Base-by-base conservation (phyloP, 1,284 basidiomycete genomes). In the Malassezia caprae region DNA sequence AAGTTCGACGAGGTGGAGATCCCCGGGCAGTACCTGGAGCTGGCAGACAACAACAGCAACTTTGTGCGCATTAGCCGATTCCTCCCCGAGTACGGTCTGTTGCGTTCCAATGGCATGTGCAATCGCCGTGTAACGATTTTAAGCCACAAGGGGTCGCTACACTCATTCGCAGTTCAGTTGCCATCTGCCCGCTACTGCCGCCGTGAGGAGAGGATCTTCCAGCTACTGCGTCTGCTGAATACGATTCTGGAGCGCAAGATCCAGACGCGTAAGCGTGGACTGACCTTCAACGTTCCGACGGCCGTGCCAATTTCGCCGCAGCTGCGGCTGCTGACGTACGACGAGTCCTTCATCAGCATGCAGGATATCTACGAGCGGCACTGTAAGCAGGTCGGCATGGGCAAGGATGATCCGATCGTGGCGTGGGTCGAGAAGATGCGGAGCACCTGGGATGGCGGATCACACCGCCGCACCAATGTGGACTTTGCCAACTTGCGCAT, bases 1-100 rank as follows among this genome's bases (percentile, higher is more conserved):
- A 96, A 93, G 76, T 91, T 96, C 55, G 94, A 98, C 67, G 94
- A 98, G 64, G 89, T 99, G 48, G 94, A 99, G 75, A 84, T 99
- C 52, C 94, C 94, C 19, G 94, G 94, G 8, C 94, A 99, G 76
- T 99, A 99, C 70, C 86, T 91, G 0, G 55, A 58, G 46, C 45
- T 69, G 72, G 90, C 93, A 73, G 94, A 98, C 76, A 89, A 82
- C 72, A 89, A 90, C 69, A 85, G 87, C 67, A 86, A 88, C 68
- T 96, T 98, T 69, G 82, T 90, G 61, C 85, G 87, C 63, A 91
- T 99, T 48, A 83, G 84, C 60, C 88, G 90, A 73, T 96, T 98
- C 74, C 84, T 84, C 42, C 84, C 90, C 19, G 87, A 86, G 65
- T 88, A 90, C 65, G 93, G 96, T 75, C 84, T 90, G 59, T 87